Conservation (phyloP, 2,329 filamentous ascomycete genomes). For the Alternaria angustiovoidea region DNA sequence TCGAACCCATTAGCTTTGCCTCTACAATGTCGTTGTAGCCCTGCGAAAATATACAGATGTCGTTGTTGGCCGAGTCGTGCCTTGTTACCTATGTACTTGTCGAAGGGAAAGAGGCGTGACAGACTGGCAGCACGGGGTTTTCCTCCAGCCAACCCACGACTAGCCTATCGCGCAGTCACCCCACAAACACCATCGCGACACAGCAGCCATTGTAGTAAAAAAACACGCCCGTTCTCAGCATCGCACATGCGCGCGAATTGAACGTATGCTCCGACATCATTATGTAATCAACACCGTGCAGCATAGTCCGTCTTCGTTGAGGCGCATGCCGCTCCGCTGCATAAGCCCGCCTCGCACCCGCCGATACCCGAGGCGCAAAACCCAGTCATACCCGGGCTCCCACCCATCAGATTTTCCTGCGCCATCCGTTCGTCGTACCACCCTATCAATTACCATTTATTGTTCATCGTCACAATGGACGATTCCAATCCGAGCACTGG, state of each 20-base stretch:
- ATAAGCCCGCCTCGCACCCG: not conserved
- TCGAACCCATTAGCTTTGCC: not conserved
- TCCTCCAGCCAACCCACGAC: not conserved
- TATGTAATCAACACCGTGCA: not conserved
- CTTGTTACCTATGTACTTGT: too few species aligned
- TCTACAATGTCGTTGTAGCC: not conserved
- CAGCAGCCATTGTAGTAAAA: not conserved
- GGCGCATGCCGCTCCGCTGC: not conserved
- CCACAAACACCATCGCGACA: not conserved
- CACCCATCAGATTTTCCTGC: constrained; percentile 26
- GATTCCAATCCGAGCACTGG: constrained; percentile 24
- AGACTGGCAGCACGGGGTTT: too few species aligned
- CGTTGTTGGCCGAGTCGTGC: not conserved
- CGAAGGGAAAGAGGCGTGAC: not conserved
- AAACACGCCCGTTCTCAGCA: fast-evolving
- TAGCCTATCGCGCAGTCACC: not conserved
- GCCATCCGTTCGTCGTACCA: constrained; percentile 40
- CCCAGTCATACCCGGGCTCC: constrained; percentile 27
- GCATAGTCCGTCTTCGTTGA: not conserved
- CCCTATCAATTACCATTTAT: constrained; percentile 23
- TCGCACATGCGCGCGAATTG: not conserved
- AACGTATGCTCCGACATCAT: not conserved
- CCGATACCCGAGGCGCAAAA: constrained; percentile 31
- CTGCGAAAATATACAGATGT: not conserved
- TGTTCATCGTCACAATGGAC: constrained; percentile 20